Base-by-base conservation (phyloP, 2,329 filamentous ascomycete species). In the Fusarium sp. region DNA sequence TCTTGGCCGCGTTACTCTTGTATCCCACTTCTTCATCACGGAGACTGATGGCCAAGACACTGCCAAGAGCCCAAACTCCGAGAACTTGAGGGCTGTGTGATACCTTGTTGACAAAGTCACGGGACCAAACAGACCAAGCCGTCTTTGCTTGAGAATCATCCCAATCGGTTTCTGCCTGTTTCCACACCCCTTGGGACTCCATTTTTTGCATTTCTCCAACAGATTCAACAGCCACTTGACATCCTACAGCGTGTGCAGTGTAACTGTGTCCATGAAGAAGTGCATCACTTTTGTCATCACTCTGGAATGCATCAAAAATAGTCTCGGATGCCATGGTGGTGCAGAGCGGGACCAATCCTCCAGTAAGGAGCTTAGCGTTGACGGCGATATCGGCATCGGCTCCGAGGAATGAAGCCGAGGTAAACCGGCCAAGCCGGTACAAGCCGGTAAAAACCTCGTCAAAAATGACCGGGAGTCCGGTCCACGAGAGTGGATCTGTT, bases 401-500 rank as follows among this genome's bases (percentile, higher is more conserved):
- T 6, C 86, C 85, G 4, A 97, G 88, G 81, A 96, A 93, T 0
- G 91, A 92, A 0, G 93, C 90, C 0, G 94, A 88, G 1, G 89
- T 91, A 79, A 92, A 91, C 43, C 91, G 89, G 3, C 95, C 94
- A 0, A 97, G 90, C 14, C 95, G 93, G 81, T 95, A 95, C 6
- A 97, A 85, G 2, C 94, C 94, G 0, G 94, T 96, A 82, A 97
- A 97, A 39, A 97, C 94, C 80, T 97, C 95, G 79, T 97, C 94
- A 74, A 95, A 94, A 75, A 97, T 87, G 43, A 97, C 85, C 0
- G 95, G 94, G 5, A 97, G 88, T 3, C 94, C 94, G 2, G 87
- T 86, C 94, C 94, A 97, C 34, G 84, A 73, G 10, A 76, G 78
- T 35, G 76, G 60, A 37, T 78, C 75, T 11, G 30, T 20, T n/a